phyloP scores from a whole-genome alignment of 495 filamentous ascomycete genomes.

The Pseudevernia furfuracea region DNA sequence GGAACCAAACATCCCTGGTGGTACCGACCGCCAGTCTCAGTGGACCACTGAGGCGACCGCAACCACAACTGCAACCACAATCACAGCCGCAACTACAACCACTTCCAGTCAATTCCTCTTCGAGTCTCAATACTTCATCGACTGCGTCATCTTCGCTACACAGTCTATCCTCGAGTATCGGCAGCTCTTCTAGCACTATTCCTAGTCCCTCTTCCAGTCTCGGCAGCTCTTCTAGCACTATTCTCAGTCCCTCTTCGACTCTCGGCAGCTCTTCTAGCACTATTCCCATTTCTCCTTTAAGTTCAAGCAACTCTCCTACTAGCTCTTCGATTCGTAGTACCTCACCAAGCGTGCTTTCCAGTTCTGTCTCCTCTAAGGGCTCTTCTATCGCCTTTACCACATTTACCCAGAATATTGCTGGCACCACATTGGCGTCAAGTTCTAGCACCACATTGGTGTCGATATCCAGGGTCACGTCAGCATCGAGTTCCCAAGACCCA shows the following conservation, averaged over 20 bases:
- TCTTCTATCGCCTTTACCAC: not conserved
- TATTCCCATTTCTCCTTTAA: no score
- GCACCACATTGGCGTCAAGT: not conserved
- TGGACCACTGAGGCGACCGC: not conserved
- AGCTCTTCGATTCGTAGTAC: no score
- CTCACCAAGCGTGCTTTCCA: not conserved
- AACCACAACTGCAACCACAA: not conserved
- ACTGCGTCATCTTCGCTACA: not conserved
- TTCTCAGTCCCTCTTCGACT: no score
- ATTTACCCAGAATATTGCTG: not conserved
- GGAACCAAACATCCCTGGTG: not conserved
- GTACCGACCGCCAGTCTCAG: not conserved
- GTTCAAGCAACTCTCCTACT: no score
- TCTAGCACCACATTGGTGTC: not conserved
- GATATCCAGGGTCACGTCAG: not conserved
- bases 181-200: not conserved
- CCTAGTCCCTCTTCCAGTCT: not conserved
- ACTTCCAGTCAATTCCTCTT: not conserved
- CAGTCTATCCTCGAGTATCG: not conserved
- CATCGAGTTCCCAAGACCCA: not conserved
- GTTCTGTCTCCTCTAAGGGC: not conserved
- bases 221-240: not conserved
- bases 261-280: no score
- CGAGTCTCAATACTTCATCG: not conserved
- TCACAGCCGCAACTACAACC: not conserved